Conservation (phyloP, 345 rosid species). For the Atalantia buxifolia region DNA sequence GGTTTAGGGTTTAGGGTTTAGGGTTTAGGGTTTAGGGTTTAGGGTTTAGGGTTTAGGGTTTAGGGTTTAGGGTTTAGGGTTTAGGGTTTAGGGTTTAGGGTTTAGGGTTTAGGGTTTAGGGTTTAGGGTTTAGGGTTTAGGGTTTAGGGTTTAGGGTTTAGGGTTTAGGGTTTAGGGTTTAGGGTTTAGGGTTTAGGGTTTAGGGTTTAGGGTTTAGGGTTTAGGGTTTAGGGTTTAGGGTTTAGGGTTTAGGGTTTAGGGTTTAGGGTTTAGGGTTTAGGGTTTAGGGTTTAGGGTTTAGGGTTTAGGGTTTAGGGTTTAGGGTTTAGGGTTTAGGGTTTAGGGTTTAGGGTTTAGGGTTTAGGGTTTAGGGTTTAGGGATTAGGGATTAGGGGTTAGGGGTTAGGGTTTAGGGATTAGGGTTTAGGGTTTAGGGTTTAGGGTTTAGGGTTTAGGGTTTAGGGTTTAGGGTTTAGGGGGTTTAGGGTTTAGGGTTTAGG, state of each 20-base stretch:
- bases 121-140: no score
- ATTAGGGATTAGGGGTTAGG: slow-evolving; percentile 21
- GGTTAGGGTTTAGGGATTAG: slow-evolving; percentile 14
- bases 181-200: slow-evolving; percentile 12
- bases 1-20: slow-evolving; percentile 7
- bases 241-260: slow-evolving; percentile 11
- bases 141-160: slow-evolving; percentile 13
- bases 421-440: slow-evolving; percentile 7
- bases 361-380: slow-evolving; percentile 19
- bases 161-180: slow-evolving; percentile 15
- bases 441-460: slow-evolving; percentile 10
- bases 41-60: slow-evolving; percentile 20
- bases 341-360: slow-evolving; percentile 14
- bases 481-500: slow-evolving; percentile 7
- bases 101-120: slow-evolving; percentile 13
- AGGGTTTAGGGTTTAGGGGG: slow-evolving; percentile 1
- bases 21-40: slow-evolving; percentile 14
- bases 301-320: slow-evolving; percentile 14
- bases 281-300: slow-evolving; percentile 16
- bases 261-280: slow-evolving; percentile 12
- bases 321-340: slow-evolving; percentile 17
- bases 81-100: slow-evolving; percentile 18
- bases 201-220: slow-evolving; percentile 10
- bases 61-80: slow-evolving; percentile 6
- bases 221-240: slow-evolving; percentile 13